Base-by-base conservation (phyloP, 2,329 filamentous ascomycete species). In the Westerdykella aurantiaca region DNA sequence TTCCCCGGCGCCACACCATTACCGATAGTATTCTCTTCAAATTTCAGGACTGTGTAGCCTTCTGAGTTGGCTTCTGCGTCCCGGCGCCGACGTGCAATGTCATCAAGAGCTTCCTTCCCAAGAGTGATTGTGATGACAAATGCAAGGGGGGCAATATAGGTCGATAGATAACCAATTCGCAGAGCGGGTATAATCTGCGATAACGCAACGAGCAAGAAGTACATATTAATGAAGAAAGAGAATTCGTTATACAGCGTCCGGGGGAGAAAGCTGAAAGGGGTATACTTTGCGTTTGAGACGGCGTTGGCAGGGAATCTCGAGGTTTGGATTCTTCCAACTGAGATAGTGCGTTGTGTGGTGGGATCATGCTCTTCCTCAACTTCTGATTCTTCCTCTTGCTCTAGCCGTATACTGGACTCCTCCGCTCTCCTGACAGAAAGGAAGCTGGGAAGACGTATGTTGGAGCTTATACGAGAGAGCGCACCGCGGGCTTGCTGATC, bases 151-250 rank as follows among this genome's bases (percentile, higher is more conserved):
- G 87, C 90, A 64, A 97, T 82, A 59, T 98, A 98, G 1, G 93
- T 97, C 23, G 87, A 87, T 48, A 98, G 78, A 66, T 96, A 97
- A 44, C 93, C 93, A 53, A 98, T 96, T 43, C 89, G 82, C 43
- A 98, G 72, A 17, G 86, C 80, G 4, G 89, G 90, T 59, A 98
- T 90, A 35, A 88, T 83, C 69, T 98, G 93, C 31, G 91, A 97
- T 39, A 97, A 70, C 6, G 93, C 94, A 39, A 98, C 93, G 21
- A 97, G 81, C 44, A 98, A 75, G 67, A 98, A 98, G 67, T 98
- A 98, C 75, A 97, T 88, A 77, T 98, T 98, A 77, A 98, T 95
- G 72, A 98, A 98, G 74, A 97, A 98, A 47, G 91, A 96, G 66
- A 98, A 98, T 64, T 98, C 93, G 71, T 97, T 97, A 70, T 96